Evolutionary conservation across 768 basidiomycete genomes (phyloP).

Genomic region (Agrocybe praecox): DNA sequence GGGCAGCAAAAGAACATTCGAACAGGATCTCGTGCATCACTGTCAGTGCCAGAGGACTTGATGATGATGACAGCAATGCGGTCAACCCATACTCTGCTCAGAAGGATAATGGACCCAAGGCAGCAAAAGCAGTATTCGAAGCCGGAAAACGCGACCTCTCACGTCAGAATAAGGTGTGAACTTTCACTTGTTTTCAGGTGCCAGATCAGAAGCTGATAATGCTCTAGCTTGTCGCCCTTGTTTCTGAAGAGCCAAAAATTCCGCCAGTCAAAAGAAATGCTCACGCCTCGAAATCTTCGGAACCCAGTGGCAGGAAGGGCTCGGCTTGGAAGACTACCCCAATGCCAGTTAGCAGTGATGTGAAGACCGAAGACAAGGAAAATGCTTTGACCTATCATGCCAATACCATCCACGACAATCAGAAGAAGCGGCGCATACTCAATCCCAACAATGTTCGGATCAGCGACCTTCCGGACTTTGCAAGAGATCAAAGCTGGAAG

Average conservation of each 20-base stretch:
- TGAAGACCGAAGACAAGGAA: too few relatives aligned
- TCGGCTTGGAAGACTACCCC: too few relatives aligned
- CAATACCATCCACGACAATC: not conserved
- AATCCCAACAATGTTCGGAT: slow-evolving; percentile 12
- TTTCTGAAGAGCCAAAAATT: too few relatives aligned
- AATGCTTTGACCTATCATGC: not conserved
- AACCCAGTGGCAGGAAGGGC: too few relatives aligned
- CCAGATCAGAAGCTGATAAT: not conserved
- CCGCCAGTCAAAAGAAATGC: too few relatives aligned
- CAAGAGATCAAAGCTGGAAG: slow-evolving; percentile 3
- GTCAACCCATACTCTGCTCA: slow-evolving; percentile 4
- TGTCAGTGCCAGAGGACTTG: slow-evolving; percentile 9
- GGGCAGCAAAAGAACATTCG: not conserved
- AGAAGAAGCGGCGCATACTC: not conserved
- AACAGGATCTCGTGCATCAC: not conserved
- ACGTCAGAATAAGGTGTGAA: not conserved
- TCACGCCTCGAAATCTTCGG: too few relatives aligned
- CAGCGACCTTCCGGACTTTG: slow-evolving; percentile 15
- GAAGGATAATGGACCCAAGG: not conserved
- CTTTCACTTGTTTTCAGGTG: not conserved
- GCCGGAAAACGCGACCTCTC: not conserved
- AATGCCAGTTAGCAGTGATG: too few relatives aligned
- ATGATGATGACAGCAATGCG: slow-evolving; percentile 11
- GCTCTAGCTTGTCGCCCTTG: not conserved
- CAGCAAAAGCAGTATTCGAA: not conserved